These are phyloP conservation scores for Citrus cavaleriei DNA, from an alignment of 345 rosid genomes.

Conservation along the genomic window DNA sequence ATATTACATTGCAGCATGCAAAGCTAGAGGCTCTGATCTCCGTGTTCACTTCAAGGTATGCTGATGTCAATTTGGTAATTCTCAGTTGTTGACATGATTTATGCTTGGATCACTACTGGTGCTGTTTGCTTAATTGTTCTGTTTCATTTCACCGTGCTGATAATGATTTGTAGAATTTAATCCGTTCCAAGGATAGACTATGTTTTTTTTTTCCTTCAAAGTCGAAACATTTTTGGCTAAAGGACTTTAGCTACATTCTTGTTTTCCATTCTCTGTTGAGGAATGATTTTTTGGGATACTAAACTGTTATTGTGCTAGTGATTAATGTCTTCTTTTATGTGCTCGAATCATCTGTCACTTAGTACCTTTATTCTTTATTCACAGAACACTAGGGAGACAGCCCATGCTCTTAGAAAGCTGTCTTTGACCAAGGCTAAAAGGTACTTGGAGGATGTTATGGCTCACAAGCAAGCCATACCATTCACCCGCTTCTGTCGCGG, in stretches of 20 bases:
- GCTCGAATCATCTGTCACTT: not conserved
- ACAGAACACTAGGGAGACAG: slow-evolving; percentile 78
- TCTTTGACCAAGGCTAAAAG: slow-evolving; percentile 64
- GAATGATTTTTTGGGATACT: not conserved
- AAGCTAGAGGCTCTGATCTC: slow-evolving; percentile 71
- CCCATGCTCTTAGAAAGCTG: slow-evolving; percentile 55
- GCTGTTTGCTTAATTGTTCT: not conserved
- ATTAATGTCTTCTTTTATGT: not conserved
- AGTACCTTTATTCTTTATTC: not conserved
- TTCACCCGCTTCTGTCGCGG: slow-evolving; percentile 75
- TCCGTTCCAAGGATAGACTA: not conserved
- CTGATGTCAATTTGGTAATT: not conserved
- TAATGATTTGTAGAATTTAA: not conserved
- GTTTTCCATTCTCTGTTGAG: not conserved
- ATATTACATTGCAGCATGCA: slow-evolving; percentile 51
- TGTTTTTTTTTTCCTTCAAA: not conserved
- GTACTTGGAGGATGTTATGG: slow-evolving; percentile 74
- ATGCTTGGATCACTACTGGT: not conserved
- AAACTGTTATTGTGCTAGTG: not conserved
- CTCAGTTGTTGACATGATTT: not conserved
- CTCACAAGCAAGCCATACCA: slow-evolving; percentile 80
- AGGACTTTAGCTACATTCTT: not conserved
- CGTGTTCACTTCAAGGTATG: slow-evolving; percentile 79
- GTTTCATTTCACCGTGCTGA: not conserved
- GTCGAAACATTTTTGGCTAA: not conserved